Evolutionary conservation across 2,329 filamentous ascomycete species (phyloP).

Genomic region (Aplosporella prunicola): DNA sequence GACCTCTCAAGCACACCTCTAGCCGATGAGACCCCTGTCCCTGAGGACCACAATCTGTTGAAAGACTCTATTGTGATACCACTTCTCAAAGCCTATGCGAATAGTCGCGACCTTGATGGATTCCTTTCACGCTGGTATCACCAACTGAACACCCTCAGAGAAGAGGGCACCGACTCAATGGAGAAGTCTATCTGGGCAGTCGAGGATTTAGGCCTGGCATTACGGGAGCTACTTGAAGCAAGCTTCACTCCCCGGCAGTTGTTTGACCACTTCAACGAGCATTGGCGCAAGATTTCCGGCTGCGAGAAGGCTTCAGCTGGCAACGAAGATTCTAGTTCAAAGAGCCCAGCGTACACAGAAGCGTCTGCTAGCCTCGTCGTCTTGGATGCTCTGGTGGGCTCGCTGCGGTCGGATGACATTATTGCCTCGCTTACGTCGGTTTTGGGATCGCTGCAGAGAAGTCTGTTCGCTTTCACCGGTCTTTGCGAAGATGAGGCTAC

Average conservation of each 20-base stretch:
- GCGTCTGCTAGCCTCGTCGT: conserved; percentile 9
- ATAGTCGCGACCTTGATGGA: conserved; percentile 25
- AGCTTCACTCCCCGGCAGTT: conserved; percentile 26
- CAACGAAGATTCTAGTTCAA: not conserved
- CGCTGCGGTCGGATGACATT: conserved; percentile 4
- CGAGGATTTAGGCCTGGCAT: conserved; percentile 16
- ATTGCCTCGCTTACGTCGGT: conserved; percentile 3
- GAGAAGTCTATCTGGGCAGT: conserved; percentile 23
- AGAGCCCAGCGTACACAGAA: no score
- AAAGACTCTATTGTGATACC: conserved; percentile 20
- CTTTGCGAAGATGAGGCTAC: conserved; percentile 7
- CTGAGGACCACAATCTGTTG: not conserved
- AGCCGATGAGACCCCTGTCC: not conserved
- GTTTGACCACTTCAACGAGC: conserved; percentile 21
- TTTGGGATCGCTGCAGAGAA: conserved; percentile 5
- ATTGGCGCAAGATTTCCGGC: conserved; percentile 12
- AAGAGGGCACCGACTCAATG: not conserved
- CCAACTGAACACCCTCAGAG: conserved; percentile 17
- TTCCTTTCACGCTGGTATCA: conserved; percentile 27
- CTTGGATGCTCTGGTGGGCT: conserved; percentile 5
- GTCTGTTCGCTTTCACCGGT: conserved; percentile 3
- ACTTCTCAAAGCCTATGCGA: conserved; percentile 24
- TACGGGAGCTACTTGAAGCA: conserved; percentile 21
- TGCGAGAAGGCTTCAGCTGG: conserved; percentile 1
- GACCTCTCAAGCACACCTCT: conserved; percentile 2